A percentile compares a stretch with the other conserved stretches of the same genome.
Evolutionary conservation across 192 early-diverging fungal genomes (phyloP).

Genomic region (Coemansia sp.): DNA sequence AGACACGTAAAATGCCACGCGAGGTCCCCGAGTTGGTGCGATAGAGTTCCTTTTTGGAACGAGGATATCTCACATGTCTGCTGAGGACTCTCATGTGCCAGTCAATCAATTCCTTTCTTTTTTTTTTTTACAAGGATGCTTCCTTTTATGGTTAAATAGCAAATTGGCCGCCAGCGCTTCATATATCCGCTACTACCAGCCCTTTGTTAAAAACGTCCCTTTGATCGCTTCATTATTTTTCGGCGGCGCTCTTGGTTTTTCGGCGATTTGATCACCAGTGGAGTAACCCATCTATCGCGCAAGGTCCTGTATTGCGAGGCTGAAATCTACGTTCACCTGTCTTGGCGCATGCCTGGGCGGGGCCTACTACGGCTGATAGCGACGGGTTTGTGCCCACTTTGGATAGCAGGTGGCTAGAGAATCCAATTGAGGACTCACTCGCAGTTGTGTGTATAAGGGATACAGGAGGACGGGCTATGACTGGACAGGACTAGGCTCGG

Average conservation of each 20-base stretch:
- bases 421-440: neutral
- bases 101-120: neutral
- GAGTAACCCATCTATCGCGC: slow-evolving; percentile 8
- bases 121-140: neutral
- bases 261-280: slow-evolving; percentile 19
- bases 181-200: slow-evolving; percentile 10
- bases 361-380: neutral
- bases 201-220: slow-evolving; percentile 19
- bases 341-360: slow-evolving; percentile 7
- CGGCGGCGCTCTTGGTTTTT: slow-evolving; percentile 8
- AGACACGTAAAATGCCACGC: neutral
- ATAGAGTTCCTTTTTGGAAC: neutral
- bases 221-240: slow-evolving; percentile 7
- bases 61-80: neutral
- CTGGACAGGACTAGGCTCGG: neutral
- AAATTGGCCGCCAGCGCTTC: neutral
- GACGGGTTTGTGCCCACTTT: neutral
- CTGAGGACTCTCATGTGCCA: neutral
- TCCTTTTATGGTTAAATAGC: neutral
- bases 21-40: neutral
- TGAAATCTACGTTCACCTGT: slow-evolving; percentile 15
- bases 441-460: neutral
- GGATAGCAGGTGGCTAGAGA: neutral
- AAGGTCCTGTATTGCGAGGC: slow-evolving; percentile 2
- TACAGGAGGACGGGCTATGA: neutral